These are phyloP conservation scores for Saccharomycopsis babjevae DNA, from an alignment of 805 yeast species.

Conservation along the genomic window DNA sequence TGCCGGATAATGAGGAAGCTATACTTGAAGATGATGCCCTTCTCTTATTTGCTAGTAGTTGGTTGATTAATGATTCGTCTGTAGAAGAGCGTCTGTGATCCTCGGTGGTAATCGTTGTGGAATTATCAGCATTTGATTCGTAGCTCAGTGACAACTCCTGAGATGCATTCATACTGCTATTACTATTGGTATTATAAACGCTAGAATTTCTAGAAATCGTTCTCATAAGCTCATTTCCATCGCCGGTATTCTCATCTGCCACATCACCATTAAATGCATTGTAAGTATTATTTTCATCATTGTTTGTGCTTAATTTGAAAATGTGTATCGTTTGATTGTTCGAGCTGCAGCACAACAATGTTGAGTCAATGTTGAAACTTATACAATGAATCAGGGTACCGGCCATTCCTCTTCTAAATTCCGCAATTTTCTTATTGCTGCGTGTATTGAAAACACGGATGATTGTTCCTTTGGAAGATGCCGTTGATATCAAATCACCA, in stretches of 20 bases:
- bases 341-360: constrained; percentile 45
- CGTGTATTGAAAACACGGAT: constrained; percentile 68
- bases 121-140: neutral
- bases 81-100: constrained; percentile 8
- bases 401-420: constrained; percentile 75
- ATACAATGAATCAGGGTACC: constrained; percentile 45
- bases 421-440: constrained; percentile 44
- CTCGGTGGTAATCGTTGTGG: neutral
- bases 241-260: neutral
- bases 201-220: constrained; percentile 4
- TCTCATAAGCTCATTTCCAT: constrained; percentile 9
- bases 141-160: neutral
- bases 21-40: constrained; percentile 3
- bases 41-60: constrained; percentile 5
- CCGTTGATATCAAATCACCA: constrained; percentile 77
- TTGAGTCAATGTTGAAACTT: constrained; percentile 40
- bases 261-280: neutral
- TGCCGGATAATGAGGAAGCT: constrained; percentile 22
- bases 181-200: neutral
- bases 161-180: neutral
- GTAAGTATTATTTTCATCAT: neutral
- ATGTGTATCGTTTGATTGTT: constrained; percentile 59
- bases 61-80: constrained; percentile 16
- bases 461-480: constrained; percentile 84
- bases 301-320: constrained; percentile 32